These are phyloP conservation scores for Pseudogymnoascus sp. DNA, from an alignment of 2,329 filamentous ascomycete genomes.

Conservation along the genomic window DNA sequence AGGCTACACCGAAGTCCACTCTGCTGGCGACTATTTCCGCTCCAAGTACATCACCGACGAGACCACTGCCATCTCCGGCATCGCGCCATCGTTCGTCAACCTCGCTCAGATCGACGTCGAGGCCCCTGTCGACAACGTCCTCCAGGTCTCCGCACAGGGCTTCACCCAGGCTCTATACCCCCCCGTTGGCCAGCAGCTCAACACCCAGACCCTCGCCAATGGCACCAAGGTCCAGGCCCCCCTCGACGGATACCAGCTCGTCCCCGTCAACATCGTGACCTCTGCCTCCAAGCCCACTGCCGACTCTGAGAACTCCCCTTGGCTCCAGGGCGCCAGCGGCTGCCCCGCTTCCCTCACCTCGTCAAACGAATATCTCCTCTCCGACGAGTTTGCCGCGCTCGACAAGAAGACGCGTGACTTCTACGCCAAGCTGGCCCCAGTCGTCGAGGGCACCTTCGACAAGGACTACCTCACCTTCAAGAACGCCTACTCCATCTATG, in stretches of 20 bases:
- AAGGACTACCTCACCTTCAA: constrained; percentile 43
- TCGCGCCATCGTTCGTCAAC: constrained; percentile 59
- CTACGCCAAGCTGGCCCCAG: constrained; percentile 45
- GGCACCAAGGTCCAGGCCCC: constrained; percentile 58
- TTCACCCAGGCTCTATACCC: constrained; percentile 87
- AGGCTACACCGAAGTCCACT: constrained; percentile 67
- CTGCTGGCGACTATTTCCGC: constrained; percentile 68
- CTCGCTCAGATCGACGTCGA: constrained; percentile 63
- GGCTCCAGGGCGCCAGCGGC: constrained; percentile 51
- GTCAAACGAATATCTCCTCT: constrained; percentile 47
- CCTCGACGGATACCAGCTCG: constrained; percentile 73
- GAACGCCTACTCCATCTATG: constrained; percentile 48
- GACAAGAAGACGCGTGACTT: constrained; percentile 50
- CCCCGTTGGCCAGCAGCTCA: constrained; percentile 49
- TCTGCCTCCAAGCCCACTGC: constrained; percentile 37
- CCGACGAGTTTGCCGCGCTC: constrained; percentile 37
- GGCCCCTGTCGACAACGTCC: constrained; percentile 65
- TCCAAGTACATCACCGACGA: constrained; percentile 60
- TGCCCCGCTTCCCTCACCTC: constrained; percentile 48
- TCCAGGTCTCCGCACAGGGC: constrained; percentile 69
- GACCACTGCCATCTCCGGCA: constrained; percentile 51
- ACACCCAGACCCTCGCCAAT: constrained; percentile 60
- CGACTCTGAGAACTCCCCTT: constrained; percentile 47
- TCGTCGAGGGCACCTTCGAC: constrained; percentile 45
- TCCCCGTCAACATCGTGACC: constrained; percentile 59